Conservation (phyloP, 306 rosid genomes). For the Luffa acutangula region DNA sequence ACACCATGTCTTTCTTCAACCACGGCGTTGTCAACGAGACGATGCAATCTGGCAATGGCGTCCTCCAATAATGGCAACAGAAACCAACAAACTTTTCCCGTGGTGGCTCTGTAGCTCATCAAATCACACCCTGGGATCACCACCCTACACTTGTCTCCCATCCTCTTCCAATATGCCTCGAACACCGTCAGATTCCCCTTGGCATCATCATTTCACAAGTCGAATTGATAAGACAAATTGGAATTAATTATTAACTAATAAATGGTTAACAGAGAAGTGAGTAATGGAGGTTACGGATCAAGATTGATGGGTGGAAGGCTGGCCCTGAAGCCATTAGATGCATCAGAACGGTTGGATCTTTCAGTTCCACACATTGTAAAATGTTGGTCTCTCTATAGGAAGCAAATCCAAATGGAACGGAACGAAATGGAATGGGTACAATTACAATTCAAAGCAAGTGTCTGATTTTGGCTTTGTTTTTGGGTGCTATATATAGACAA, state of each 20-base stretch:
- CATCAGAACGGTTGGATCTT: not conserved
- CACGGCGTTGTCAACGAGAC: constrained; percentile 47
- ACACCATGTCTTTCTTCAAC: constrained; percentile 35
- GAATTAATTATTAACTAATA: too few species aligned
- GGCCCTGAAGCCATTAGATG: not conserved
- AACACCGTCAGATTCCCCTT: constrained; percentile 63
- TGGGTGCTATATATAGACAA: too few species aligned
- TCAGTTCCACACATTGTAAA: not conserved
- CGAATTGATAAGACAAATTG: too few species aligned
- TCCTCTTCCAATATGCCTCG: constrained; percentile 37
- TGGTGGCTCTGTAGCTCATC: constrained; percentile 45
- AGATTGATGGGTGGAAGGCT: not conserved
- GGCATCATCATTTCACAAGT: not conserved
- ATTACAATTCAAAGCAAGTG: too few species aligned
- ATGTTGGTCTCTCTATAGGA: not conserved
- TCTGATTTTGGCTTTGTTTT: too few species aligned
- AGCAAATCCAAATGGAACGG: not conserved
- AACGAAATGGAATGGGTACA: too few species aligned
- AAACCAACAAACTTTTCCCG: constrained; percentile 43
- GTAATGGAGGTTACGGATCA: not conserved
- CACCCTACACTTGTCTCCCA: constrained; percentile 41
- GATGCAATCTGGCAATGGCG: constrained; percentile 38
- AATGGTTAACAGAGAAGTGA: not conserved
- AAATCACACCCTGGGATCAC: constrained; percentile 43
- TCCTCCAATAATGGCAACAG: constrained; percentile 38